A percentile compares a stretch with the other conserved stretches of the same genome.
These are phyloP conservation scores for Rhododendron molle DNA, from an alignment of 148 eudicot genomes.

Conservation along the genomic window DNA sequence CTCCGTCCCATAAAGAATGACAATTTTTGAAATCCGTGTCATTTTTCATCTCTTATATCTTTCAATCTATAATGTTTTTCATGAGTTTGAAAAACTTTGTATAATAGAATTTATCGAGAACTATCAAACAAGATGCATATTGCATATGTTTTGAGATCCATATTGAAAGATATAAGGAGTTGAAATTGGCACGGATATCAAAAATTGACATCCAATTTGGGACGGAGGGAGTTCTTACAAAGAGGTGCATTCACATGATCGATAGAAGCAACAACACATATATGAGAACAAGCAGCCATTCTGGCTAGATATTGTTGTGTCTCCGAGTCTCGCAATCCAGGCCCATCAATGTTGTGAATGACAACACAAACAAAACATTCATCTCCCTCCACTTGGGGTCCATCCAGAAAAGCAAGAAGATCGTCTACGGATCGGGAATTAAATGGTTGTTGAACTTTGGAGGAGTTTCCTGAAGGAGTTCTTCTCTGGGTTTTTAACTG, in stretches of 20 bases:
- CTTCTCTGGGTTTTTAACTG: conserved; percentile 47
- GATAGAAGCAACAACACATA: conserved; percentile 78
- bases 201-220: too few species aligned
- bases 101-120: too few species aligned
- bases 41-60: too few species aligned
- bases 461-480: conserved; percentile 34
- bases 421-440: conserved; percentile 63
- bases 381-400: conserved; percentile 33
- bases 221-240: too few species aligned
- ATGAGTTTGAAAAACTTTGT: too few species aligned
- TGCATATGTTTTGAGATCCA: too few species aligned
- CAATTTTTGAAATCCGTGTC: too few species aligned
- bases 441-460: conserved; percentile 52
- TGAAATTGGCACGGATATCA: too few species aligned
- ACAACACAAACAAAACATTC: conserved; percentile 59
- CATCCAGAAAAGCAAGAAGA: conserved; percentile 69
- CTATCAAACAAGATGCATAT: too few species aligned
- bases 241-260: conserved; percentile 91
- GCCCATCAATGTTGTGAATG: conserved; percentile 93
- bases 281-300: conserved; percentile 76
- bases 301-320: conserved; percentile 77
- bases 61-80: too few species aligned
- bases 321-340: conserved; percentile 80
- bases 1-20: too few species aligned
- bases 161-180: too few species aligned